Conservation (phyloP, 768 basidiomycete genomes). For the Leccinum pellstonianum region DNA sequence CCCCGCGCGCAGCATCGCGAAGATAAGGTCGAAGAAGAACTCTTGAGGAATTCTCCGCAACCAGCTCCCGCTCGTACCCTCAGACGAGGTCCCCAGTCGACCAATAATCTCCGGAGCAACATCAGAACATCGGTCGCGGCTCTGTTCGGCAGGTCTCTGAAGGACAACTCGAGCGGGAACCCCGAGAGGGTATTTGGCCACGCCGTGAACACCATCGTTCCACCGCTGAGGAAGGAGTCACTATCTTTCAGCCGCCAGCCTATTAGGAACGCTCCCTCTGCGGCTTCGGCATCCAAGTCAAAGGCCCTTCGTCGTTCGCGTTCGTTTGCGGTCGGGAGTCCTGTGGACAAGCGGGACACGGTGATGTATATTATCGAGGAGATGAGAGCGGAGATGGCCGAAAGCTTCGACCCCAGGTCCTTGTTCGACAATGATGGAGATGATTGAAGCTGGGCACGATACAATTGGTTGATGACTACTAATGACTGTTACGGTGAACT, state of each 20-base stretch:
- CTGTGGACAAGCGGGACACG: not conserved
- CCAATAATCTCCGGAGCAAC: constrained; percentile 4
- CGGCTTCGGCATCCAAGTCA: constrained; percentile 6
- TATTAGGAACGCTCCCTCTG: not conserved
- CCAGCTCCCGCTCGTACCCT: constrained; percentile 6
- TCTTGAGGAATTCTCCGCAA: constrained; percentile 7
- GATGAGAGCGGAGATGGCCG: constrained; percentile 19
- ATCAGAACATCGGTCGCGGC: constrained; percentile 5
- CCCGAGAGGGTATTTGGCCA: constrained; percentile 19
- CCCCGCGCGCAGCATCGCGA: not conserved
- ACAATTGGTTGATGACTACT: not conserved
- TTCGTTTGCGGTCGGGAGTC: constrained; percentile 20
- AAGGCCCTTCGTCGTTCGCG: constrained; percentile 25
- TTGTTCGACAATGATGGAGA: constrained; percentile 16
- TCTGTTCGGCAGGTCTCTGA: constrained; percentile 5
- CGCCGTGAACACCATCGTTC: constrained; percentile 6
- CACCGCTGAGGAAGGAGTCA: constrained; percentile 17
- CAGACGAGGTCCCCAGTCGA: constrained; percentile 8
- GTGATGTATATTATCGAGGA: constrained; percentile 19
- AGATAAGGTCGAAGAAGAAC: constrained; percentile 1
- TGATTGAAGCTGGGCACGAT: not conserved
- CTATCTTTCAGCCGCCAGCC: constrained; percentile 5
- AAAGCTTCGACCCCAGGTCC: constrained; percentile 18
- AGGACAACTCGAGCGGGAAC: not conserved
- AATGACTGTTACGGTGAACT: not conserved